Evolutionary conservation across 1,284 basidiomycete genomes (phyloP).

Genomic region (Papiliotrema fonsecae): DNA sequence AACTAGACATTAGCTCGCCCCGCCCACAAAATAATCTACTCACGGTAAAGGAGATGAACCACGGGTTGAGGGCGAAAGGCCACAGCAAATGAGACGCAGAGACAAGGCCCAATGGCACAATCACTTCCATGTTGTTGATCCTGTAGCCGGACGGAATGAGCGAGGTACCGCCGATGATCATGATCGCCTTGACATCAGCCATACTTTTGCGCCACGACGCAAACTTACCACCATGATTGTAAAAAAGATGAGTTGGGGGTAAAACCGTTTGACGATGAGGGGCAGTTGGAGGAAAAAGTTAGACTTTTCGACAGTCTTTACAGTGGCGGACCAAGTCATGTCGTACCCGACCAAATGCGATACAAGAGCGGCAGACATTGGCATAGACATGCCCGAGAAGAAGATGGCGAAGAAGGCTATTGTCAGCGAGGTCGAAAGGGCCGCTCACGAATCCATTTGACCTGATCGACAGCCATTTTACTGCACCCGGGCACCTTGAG

Average conservation of each 20-base stretch:
- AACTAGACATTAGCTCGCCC: too few relatives aligned
- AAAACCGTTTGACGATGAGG: conserved; percentile 68
- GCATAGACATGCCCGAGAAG: conserved; percentile 71
- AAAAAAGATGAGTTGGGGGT: conserved; percentile 59
- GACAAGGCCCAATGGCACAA: conserved; percentile 28
- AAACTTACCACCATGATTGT: conserved; percentile 49
- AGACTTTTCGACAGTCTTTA: conserved; percentile 70
- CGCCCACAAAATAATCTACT: too few relatives aligned
- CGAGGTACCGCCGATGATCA: conserved; percentile 23
- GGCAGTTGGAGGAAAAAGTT: conserved; percentile 87
- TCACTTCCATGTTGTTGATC: conserved; percentile 23
- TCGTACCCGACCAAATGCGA: conserved; percentile 77
- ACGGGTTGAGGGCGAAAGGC: conserved; percentile 34
- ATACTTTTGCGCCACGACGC: too few relatives aligned
- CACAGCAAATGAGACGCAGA: conserved; percentile 30
- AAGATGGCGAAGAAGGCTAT: conserved; percentile 65
- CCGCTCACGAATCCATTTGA: conserved; percentile 56
- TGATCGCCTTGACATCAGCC: conserved; percentile 14
- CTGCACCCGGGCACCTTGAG: conserved; percentile 60
- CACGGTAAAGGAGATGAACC: conserved; percentile 32
- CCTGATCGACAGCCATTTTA: conserved; percentile 58
- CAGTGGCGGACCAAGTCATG: conserved; percentile 62
- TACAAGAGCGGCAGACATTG: conserved; percentile 67
- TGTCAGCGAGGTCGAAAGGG: background rate
- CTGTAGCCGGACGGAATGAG: conserved; percentile 28